Base-by-base conservation (phyloP, 371 early-diverging fungal species). In the Mortierella sp. region DNA sequence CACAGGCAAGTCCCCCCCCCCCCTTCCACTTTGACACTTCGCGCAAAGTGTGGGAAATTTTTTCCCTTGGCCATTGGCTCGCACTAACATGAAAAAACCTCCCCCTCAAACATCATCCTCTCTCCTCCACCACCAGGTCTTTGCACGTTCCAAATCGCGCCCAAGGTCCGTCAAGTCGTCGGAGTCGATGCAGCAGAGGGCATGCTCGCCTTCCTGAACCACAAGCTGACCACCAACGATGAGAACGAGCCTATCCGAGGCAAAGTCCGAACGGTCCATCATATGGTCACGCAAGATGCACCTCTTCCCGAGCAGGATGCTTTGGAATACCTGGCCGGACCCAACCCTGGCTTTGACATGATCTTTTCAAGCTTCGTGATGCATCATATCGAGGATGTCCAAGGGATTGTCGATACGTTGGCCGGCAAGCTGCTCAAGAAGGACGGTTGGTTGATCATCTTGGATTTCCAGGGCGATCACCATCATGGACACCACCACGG, bases 351-450 rank as follows among this genome's bases (percentile, higher is more conserved):
- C 3, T 74, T 74, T 18, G 69, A 74, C 26, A 41, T 74, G 47
- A 56, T 68, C 14, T 64, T 49, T 13, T 60, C 69, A 14, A 68
- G 46, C 58, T 64, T 34, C 51, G 69, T 64, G 16, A 27, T 74
- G 74, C 74, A 74, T n/a, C 74, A 74, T 53, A 68, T 74, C 47
- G 69, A 74, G 28, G 61, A 74, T 23, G 52, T 50, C 23, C 53
- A 64, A n/a, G 58, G 54, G 0, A 31, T 52, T 12, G 30, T 68
- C 27, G 30, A 64, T 23, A 49, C 62, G 0, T 7, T 74, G 8
- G 61, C 54, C 14, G 10, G 52, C 23, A 68, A 68, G 38, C 5
- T 74, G 30, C 54, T 74, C 38, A 64, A 64, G 61, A 51, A 52
- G 24, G 55, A 56, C 23, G 74, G 74, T 16, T 74, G 74, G 74